phyloP scores from a whole-genome alignment of 2,329 filamentous ascomycete genomes.

The Calonectria pteridis region DNA sequence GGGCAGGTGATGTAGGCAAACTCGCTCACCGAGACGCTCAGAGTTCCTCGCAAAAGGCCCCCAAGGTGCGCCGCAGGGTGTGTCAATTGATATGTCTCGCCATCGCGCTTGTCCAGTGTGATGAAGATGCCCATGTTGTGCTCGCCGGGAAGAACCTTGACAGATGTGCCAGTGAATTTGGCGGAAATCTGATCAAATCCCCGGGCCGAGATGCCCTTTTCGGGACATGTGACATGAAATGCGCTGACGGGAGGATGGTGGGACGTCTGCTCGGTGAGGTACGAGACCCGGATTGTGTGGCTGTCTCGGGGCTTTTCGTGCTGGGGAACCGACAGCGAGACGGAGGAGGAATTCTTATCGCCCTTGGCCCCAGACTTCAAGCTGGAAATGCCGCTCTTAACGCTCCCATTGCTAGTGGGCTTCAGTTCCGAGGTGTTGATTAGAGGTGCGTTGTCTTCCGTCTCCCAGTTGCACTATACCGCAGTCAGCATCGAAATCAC shows the following conservation, averaged over 20 bases:
- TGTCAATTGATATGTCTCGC: conserved; percentile 94
- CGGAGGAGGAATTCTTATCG: conserved; percentile 61
- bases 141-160: conserved; percentile 90
- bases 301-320: conserved; percentile 57
- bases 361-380: conserved; percentile 59
- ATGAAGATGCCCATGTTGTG: conserved; percentile 98
- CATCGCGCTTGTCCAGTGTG: conserved; percentile 80
- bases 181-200: conserved; percentile 97
- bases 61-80: conserved; percentile 95
- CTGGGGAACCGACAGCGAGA: conserved; percentile 65
- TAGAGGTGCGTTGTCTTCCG: conserved; percentile 80
- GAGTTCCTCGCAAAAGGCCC: conserved; percentile 86
- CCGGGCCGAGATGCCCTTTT: conserved; percentile 86
- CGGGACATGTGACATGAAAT: conserved; percentile 92
- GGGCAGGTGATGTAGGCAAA: conserved; percentile 89
- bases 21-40: conserved; percentile 92
- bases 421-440: conserved; percentile 65
- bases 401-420: conserved; percentile 48
- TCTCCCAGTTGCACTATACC: conserved; percentile 90
- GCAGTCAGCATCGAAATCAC: conserved; percentile 29
- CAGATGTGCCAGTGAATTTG: conserved; percentile 96
- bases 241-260: conserved; percentile 98
- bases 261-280: conserved; percentile 96
- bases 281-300: conserved; percentile 83
- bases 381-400: conserved; percentile 60